Percentiles rank a stretch among this genome's conserved stretches.
Evolutionary conservation across 495 filamentous ascomycete species (phyloP).

Genomic region (Clohesyomyces aquaticus): DNA sequence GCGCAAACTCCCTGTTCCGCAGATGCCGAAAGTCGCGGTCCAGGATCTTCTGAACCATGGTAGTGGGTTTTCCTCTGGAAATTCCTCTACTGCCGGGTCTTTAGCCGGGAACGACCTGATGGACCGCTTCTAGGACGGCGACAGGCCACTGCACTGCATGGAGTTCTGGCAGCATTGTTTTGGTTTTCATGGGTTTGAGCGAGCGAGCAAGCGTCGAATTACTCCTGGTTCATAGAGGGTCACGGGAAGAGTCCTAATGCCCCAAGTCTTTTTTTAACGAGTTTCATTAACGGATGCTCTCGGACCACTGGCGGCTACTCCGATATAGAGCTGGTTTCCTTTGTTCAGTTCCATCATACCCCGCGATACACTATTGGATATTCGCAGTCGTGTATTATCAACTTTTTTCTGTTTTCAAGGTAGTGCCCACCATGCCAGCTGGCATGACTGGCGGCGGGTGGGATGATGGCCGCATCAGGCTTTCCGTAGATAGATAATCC

Average conservation of each 20-base stretch:
- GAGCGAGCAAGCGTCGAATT: constrained; percentile 30
- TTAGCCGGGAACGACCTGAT: constrained; percentile 48
- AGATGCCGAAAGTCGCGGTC: constrained; percentile 84
- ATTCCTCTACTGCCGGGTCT: constrained; percentile 55
- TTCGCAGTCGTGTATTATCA: constrained; percentile 37
- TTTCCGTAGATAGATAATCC: constrained; percentile 25
- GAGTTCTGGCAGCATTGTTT: constrained; percentile 37
- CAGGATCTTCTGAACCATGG: constrained; percentile 75
- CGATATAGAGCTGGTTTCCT: constrained; percentile 25
- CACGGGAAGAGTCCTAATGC: constrained; percentile 17
- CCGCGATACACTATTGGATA: constrained; percentile 31
- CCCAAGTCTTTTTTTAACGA: constrained; percentile 25
- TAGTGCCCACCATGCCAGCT: background rate
- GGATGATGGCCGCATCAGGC: constrained; percentile 13
- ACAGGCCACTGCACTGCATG: constrained; percentile 12
- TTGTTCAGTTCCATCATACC: constrained; percentile 37
- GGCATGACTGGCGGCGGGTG: background rate
- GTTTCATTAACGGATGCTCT: constrained; percentile 18
- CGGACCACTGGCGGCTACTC: background rate
- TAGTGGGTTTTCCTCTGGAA: constrained; percentile 63
- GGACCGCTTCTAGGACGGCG: constrained; percentile 34
- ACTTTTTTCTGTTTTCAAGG: constrained; percentile 12
- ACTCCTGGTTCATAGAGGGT: constrained; percentile 21
- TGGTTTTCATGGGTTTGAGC: constrained; percentile 23
- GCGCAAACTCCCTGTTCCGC: constrained; percentile 90